Evolutionary conservation across 306 rosid species (phyloP).

Genomic region (Medicago ruthenica): DNA sequence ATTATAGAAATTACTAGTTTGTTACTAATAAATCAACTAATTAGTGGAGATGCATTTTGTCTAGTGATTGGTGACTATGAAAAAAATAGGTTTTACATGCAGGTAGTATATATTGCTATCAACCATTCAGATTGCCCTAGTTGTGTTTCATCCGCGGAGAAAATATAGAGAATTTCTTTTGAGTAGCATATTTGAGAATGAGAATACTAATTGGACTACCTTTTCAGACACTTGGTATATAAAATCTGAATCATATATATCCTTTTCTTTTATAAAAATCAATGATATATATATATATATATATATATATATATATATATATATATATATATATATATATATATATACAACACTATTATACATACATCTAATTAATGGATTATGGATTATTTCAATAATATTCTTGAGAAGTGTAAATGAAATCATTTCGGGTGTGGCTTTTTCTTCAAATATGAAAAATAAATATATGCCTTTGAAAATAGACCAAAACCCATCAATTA

Average conservation of each 20-base stretch:
- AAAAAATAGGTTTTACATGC: conserved; percentile 45
- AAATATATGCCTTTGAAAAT: conserved; percentile 50
- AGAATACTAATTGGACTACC: conserved; percentile 44
- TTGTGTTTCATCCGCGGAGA: conserved; percentile 39
- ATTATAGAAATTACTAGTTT: conserved; percentile 23
- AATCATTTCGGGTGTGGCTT: conserved; percentile 47
- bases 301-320: no score
- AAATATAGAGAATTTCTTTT: conserved; percentile 32
- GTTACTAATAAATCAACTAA: background rate
- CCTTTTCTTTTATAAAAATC: conserved; percentile 45
- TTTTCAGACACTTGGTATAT: conserved; percentile 55
- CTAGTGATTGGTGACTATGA: conserved; percentile 29
- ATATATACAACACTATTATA: no score
- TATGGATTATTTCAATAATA: conserved; percentile 58
- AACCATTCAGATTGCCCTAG: conserved; percentile 23
- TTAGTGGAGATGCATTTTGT: conserved; percentile 44
- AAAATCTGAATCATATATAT: conserved; percentile 64
- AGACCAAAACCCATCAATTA: conserved; percentile 52
- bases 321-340: no score
- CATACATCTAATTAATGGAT: conserved; percentile 49
- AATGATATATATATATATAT: conserved; percentile 41
- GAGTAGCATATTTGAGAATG: conserved; percentile 29
- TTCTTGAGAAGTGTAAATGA: conserved; percentile 50
- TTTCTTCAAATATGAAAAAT: conserved; percentile 49
- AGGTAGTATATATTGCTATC: conserved; percentile 45